These are phyloP conservation scores for Nicotiana sylvestris DNA, from an alignment of 257 asterid genomes.

Conservation along the genomic window DNA sequence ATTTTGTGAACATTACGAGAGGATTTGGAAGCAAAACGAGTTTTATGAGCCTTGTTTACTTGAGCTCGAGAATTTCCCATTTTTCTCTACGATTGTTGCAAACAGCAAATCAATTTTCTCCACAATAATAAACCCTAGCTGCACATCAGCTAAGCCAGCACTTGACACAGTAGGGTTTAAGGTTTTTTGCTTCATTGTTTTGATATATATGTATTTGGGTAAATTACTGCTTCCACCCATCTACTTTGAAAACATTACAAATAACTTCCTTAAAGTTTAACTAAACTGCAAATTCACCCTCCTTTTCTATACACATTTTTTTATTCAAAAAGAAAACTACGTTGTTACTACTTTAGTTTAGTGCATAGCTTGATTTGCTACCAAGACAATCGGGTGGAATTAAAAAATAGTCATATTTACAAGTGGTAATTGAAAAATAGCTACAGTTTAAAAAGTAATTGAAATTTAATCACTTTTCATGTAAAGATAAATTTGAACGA, in stretches of 20 bases:
- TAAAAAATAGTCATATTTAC: too few species aligned
- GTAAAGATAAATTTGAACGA: too few species aligned
- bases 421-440: too few species aligned
- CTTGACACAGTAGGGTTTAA: slow-evolving; percentile 13
- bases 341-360: too few species aligned
- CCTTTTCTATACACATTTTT: too few species aligned
- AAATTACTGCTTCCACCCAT: not conserved
- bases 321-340: too few species aligned
- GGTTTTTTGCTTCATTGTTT: not conserved
- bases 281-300: not conserved
- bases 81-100: not conserved
- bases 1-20: slow-evolving; percentile 79
- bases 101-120: not conserved
- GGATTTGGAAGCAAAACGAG: slow-evolving; percentile 83
- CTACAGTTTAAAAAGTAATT: too few species aligned
- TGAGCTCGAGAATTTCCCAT: slow-evolving; percentile 81
- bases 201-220: not conserved
- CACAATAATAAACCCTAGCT: slow-evolving; percentile 16
- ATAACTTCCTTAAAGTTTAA: not conserved
- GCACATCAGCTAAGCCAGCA: not conserved
- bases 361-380: too few species aligned
- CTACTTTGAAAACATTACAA: not conserved
- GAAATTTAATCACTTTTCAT: too few species aligned
- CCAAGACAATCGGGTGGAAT: too few species aligned
- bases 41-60: slow-evolving; percentile 68